These are phyloP conservation scores for Psophocarpus tetragonolobus DNA, from an alignment of 306 rosid genomes.

Conservation along the genomic window DNA sequence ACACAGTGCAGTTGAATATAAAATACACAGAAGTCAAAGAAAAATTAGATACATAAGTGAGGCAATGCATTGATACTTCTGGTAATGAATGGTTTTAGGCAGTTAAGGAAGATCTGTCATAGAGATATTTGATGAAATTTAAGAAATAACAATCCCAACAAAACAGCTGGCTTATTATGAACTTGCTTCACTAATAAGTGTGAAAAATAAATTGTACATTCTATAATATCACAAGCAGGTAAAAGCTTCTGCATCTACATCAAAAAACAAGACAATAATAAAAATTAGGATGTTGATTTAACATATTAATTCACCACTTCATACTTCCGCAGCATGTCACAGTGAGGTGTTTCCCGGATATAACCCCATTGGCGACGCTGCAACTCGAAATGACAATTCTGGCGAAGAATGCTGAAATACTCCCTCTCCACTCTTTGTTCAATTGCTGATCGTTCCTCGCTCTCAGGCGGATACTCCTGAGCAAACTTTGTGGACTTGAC, in stretches of 20 bases:
- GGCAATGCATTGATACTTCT: constrained; percentile 22
- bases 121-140: constrained; percentile 12
- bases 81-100: not conserved
- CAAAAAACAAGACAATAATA: constrained; percentile 27
- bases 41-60: not conserved
- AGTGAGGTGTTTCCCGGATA: constrained; percentile 86
- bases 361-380: constrained; percentile 95
- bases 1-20: not conserved
- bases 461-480: constrained; percentile 60
- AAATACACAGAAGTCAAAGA: constrained; percentile 5
- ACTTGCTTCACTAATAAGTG: constrained; percentile 32
- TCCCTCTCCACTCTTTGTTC: constrained; percentile 78
- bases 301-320: constrained; percentile 45
- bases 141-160: constrained; percentile 31
- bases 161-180: constrained; percentile 40
- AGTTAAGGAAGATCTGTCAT: not conserved
- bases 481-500: constrained; percentile 71
- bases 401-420: constrained; percentile 64
- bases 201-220: constrained; percentile 44
- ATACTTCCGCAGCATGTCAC: constrained; percentile 73
- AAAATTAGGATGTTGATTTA: constrained; percentile 43
- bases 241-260: constrained; percentile 38
- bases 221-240: constrained; percentile 34
- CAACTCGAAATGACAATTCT: constrained; percentile 80
- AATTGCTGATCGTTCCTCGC: constrained; percentile 44